Conservation (phyloP, 2,329 filamentous ascomycete species). For the Onygenales sp. region DNA sequence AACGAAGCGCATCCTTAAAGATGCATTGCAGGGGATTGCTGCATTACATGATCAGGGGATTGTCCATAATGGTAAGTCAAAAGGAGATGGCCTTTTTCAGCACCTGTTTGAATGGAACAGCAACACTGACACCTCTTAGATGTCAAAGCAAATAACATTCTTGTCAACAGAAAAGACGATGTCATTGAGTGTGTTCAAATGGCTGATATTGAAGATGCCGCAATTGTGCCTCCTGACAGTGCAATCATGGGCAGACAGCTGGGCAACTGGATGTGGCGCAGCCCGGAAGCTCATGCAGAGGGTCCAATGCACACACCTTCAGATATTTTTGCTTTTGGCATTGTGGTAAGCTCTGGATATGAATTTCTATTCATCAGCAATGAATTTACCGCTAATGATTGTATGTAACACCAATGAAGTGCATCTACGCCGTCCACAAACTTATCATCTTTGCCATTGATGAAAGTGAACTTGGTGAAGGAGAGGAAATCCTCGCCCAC, state of each 20-base stretch:
- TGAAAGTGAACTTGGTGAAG: constrained; percentile 21
- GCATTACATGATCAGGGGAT: too few species aligned
- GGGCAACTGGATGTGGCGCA: constrained; percentile 22
- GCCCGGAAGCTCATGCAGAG: constrained; percentile 20
- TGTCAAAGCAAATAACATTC: constrained; percentile 26
- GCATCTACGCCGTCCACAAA: constrained; percentile 37
- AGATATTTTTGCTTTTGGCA: constrained; percentile 7
- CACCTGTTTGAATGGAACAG: too few species aligned
- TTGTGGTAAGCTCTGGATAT: constrained; percentile 7
- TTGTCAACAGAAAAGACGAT: constrained; percentile 18
- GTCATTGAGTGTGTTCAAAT: constrained; percentile 15
- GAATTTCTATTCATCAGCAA: not conserved
- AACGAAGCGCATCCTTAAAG: not conserved
- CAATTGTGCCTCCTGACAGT: constrained; percentile 4
- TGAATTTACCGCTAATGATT: not conserved
- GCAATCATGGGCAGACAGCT: constrained; percentile 11
- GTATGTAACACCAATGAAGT: constrained; percentile 17
- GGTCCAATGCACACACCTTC: constrained; percentile 11
- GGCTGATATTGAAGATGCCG: constrained; percentile 16
- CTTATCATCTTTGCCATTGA: constrained; percentile 31
- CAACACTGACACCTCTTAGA: constrained; percentile 11
- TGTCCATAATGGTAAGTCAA: too few species aligned
- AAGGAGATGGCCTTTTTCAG: too few species aligned
- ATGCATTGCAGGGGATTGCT: not conserved
- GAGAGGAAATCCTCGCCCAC: constrained; percentile 25